These are phyloP conservation scores for Agapanthus africanus DNA, from an alignment of 106 monocot genomes.

Conservation along the genomic window DNA sequence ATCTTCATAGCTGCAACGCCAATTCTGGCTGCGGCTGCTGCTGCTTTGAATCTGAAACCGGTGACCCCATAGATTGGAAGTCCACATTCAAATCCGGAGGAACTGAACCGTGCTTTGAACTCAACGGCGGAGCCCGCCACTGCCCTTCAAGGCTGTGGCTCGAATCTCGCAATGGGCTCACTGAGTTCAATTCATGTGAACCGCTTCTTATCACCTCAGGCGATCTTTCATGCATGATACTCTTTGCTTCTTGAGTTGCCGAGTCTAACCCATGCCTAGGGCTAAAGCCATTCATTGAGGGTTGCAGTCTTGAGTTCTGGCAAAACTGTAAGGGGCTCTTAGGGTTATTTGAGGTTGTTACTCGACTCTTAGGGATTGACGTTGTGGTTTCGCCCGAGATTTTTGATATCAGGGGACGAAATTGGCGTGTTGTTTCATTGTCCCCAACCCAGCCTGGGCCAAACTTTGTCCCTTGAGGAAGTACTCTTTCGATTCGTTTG, in stretches of 20 bases:
- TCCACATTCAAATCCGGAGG: conserved; percentile 46
- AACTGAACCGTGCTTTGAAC: conserved; percentile 21
- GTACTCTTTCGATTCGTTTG: conserved; percentile 45
- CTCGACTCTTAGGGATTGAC: neutral
- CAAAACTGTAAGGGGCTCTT: conserved; percentile 14
- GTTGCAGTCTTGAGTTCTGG: too few species aligned
- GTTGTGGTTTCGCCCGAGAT: conserved; percentile 1
- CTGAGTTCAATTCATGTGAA: too few species aligned
- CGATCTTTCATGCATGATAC: too few species aligned
- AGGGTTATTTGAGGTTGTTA: conserved; percentile 1
- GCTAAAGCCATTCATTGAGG: conserved; percentile 38
- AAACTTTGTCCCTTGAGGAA: conserved; percentile 75
- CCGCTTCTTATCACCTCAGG: too few species aligned
- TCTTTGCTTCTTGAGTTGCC: conserved; percentile 21
- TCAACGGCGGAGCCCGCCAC: conserved; percentile 1
- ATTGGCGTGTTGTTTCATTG: conserved; percentile 16
- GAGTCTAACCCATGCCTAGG: conserved; percentile 12
- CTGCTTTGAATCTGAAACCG: conserved; percentile 34
- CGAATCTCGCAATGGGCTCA: neutral
- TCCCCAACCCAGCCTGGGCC: conserved; percentile 86
- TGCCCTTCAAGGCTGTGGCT: neutral
- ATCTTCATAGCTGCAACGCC: conserved; percentile 60
- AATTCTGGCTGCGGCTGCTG: conserved; percentile 47
- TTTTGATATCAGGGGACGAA: neutral
- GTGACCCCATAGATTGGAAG: too few species aligned